Percentiles rank a stretch among this genome's conserved stretches.
Evolutionary conservation across 352 stramenopile genomes (phyloP).

Genomic region (Globisporangium okanoganense): DNA sequence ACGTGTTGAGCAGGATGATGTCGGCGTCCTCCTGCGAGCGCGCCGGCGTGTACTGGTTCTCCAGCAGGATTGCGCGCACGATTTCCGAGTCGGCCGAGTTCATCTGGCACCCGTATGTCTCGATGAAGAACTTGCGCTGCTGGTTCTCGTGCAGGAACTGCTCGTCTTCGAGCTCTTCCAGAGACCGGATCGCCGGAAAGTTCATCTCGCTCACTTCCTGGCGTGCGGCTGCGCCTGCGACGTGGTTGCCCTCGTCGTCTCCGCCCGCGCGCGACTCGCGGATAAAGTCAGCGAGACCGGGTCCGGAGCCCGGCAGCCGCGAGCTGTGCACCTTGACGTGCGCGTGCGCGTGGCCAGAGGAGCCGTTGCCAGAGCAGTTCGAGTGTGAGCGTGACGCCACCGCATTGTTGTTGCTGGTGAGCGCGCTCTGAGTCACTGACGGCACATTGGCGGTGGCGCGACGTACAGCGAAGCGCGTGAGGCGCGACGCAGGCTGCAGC

Average conservation of each 20-base stretch:
- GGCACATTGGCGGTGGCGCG: not conserved
- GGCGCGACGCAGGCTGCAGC: constrained; percentile 12
- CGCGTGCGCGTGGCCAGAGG: constrained; percentile 12
- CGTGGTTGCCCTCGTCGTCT: constrained; percentile 19
- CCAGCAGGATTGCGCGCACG: constrained; percentile 92
- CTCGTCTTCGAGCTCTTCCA: constrained; percentile 53
- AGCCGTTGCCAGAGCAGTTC: constrained; percentile 21
- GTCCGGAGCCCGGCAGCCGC: constrained; percentile 37
- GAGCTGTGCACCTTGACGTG: constrained; percentile 38
- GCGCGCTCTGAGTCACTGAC: not conserved
- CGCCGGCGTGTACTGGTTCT: constrained; percentile 59
- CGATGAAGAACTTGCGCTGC: constrained; percentile 71
- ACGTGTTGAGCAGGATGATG: constrained; percentile 98
- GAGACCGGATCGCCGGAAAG: constrained; percentile 52
- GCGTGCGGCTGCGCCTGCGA: constrained; percentile 18
- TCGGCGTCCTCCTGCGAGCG: constrained; percentile 77
- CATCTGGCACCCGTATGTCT: constrained; percentile 99
- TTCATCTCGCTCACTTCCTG: constrained; percentile 73
- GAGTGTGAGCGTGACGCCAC: constrained; percentile 24
- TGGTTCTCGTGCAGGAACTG: not conserved
- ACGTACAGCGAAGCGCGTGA: not conserved
- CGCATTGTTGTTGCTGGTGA: not conserved
- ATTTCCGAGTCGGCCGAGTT: constrained; percentile 99
- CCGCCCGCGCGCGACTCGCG: constrained; percentile 30
- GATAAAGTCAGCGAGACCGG: constrained; percentile 71